Conservation (phyloP, 306 rosid species). For the Sesbania bispinosa region DNA sequence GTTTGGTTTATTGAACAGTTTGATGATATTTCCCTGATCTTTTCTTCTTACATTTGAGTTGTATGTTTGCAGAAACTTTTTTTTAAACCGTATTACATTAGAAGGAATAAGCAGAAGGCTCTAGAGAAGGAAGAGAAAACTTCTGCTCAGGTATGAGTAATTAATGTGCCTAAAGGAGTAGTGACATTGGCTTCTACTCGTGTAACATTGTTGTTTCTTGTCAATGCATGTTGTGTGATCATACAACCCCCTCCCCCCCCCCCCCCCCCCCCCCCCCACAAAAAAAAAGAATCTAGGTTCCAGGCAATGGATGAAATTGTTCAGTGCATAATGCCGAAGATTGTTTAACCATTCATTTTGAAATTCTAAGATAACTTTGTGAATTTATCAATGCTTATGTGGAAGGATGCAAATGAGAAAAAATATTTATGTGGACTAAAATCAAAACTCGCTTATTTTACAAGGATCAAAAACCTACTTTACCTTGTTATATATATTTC, state of each 20-base stretch:
- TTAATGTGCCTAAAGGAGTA: background rate
- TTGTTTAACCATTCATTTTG: background rate
- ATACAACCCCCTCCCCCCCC: too few relatives aligned
- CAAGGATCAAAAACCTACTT: too few relatives aligned
- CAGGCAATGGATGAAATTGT: background rate
- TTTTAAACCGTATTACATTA: constrained; percentile 73
- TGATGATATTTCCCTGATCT: background rate
- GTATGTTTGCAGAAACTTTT: constrained; percentile 64
- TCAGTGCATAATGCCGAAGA: background rate
- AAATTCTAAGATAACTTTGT: background rate
- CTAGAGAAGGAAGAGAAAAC: constrained; percentile 66
- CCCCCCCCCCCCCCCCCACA: background rate
- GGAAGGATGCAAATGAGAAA: too few relatives aligned
- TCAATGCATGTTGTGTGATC: too few relatives aligned
- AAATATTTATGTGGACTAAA: too few relatives aligned
- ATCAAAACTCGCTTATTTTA: too few relatives aligned
- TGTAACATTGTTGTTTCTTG: background rate
- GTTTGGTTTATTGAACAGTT: constrained; percentile 16
- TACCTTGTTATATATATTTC: too few relatives aligned
- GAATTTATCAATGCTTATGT: background rate
- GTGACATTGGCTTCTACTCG: constrained; percentile 11
- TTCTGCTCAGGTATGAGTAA: constrained; percentile 61
- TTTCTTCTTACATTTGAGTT: constrained; percentile 11
- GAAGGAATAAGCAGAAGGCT: constrained; percentile 77
- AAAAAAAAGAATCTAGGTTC: background rate